Evolutionary conservation across 495 filamentous ascomycete genomes (phyloP), one percentile per base, ranked within the genome.

Genomic region (Ramalina peruviana): DNA sequence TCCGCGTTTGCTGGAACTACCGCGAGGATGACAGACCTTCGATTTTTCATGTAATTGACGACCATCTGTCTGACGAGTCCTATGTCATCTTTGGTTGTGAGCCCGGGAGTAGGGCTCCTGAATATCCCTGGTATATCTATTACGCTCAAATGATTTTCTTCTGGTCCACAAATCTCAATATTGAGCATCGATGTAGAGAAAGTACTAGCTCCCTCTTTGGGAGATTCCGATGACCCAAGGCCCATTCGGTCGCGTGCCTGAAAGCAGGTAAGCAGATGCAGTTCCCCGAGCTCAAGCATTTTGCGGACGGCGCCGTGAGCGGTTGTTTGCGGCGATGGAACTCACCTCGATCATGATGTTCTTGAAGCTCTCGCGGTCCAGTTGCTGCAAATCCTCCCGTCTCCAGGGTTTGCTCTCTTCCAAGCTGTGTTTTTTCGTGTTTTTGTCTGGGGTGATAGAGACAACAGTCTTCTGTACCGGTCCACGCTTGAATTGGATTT

Each of bases 101-200:
- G 62, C 16, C 60, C 64, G 13, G 53, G 60, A 3, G 62, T 69
- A 1, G 62, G 43, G 20, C 60, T 58, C 47, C 50, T 60, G 50
- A 77, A 72, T 12, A 77, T 58, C 0, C 75, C 74, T 4, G 75
- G 74, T 27, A 79, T 64, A 53, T 78, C 74, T 40, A 78, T 62
- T 30, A 78, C 62, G 42, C 65, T 77, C 27, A 79, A 67, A 40
- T 73, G 67, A 17, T 62, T 54, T 19, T 70, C 61, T 1, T 65
- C 42, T 5, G 72, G 73, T 0, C 74, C 73, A 25, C 56, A 67
- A 6, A 79, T 52, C 47, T 76, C 73, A 17, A 78, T 64, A 37
- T 65, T 68, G 13, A 79, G 59, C 12, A 75, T 62, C 49, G 76
- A 67, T 19, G 67, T 63, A 1, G 68, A 69, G 46, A 78, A 68